phyloP scores from a whole-genome alignment of 805 yeast species.

The Wickerhamomyces xylosicus region DNA sequence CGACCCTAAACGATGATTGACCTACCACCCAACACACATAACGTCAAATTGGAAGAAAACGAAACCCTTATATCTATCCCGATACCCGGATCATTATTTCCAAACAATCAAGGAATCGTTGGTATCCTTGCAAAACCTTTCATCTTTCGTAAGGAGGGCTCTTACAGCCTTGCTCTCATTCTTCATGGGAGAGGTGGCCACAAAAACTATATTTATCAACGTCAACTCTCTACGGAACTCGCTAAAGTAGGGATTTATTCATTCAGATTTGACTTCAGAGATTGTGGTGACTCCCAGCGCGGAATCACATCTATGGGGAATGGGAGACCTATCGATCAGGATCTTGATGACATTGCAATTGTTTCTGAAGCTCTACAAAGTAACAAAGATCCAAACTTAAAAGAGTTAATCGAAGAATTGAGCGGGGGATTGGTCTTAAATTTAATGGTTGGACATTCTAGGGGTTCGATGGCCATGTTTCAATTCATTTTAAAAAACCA shows the following conservation, averaged over 20 bases:
- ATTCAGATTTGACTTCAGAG: constrained; percentile 76
- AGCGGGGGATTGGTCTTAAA: constrained; percentile 30
- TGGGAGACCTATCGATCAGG: constrained; percentile 56
- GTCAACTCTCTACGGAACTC: constrained; percentile 46
- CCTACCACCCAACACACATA: constrained; percentile 9
- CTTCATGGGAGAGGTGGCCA: constrained; percentile 87
- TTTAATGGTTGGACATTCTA: constrained; percentile 65
- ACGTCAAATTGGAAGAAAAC: constrained; percentile 4
- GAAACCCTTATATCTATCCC: constrained; percentile 19
- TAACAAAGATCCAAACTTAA: too few relatives aligned
- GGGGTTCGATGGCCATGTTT: constrained; percentile 72
- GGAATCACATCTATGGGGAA: constrained; percentile 7
- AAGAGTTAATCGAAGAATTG: constrained; percentile 15
- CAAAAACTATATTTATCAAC: constrained; percentile 68
- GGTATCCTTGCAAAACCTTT: constrained; percentile 27
- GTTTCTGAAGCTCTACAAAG: constrained; percentile 22
- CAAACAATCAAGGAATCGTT: constrained; percentile 22
- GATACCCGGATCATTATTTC: constrained; percentile 14
- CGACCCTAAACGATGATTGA: too few relatives aligned
- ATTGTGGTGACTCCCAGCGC: constrained; percentile 69
- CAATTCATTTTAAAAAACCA: constrained; percentile 51
- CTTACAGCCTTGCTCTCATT: constrained; percentile 45
- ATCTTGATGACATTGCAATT: constrained; percentile 54
- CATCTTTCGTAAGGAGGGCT: constrained; percentile 17
- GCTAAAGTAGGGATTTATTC: constrained; percentile 56